Percentiles rank a stretch among this genome's conserved stretches.
Evolutionary conservation across 192 early-diverging fungal genomes (phyloP).

Genomic region (Gaertneriomyces sp.): DNA sequence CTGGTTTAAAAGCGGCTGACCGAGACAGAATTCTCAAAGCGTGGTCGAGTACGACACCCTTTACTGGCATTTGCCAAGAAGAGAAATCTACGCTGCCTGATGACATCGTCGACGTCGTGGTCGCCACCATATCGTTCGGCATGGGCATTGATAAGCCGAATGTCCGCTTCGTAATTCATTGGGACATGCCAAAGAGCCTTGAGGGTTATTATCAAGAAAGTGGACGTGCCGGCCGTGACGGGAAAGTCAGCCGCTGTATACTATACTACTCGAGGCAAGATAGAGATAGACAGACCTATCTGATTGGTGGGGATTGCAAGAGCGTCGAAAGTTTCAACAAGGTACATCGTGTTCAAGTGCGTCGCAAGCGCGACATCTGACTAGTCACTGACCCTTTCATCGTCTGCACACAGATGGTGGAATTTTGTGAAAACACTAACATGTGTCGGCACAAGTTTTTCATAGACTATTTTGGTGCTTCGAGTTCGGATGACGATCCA

Average conservation of each 20-base stretch:
- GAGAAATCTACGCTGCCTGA: neutral
- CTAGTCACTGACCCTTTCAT: slow-evolving; percentile 8
- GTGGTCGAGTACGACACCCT: slow-evolving; percentile 29
- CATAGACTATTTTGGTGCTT: slow-evolving; percentile 38
- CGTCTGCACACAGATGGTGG: slow-evolving; percentile 34
- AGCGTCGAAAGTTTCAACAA: slow-evolving; percentile 29
- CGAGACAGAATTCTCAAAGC: slow-evolving; percentile 27
- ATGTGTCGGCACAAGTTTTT: slow-evolving; percentile 41
- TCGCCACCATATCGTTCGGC: slow-evolving; percentile 60
- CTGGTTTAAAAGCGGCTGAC: slow-evolving; percentile 28
- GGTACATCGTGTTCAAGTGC: slow-evolving; percentile 1
- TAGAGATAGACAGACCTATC: slow-evolving; percentile 35
- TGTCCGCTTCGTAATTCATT: slow-evolving; percentile 93
- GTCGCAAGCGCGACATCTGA: neutral
- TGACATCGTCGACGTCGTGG: slow-evolving; percentile 40
- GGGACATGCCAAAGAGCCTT: slow-evolving; percentile 81
- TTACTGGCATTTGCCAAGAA: slow-evolving; percentile 5
- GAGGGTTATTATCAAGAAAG: slow-evolving; percentile 80
- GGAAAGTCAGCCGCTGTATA: slow-evolving; percentile 36
- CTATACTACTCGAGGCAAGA: slow-evolving; percentile 45
- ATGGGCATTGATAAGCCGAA: slow-evolving; percentile 98
- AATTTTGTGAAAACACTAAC: slow-evolving; percentile 46
- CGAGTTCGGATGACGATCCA: neutral
- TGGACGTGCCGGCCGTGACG: slow-evolving; percentile 52
- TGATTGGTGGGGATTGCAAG: slow-evolving; percentile 6